A percentile compares a stretch with the other conserved stretches of the same genome.
Evolutionary conservation across 805 yeast genomes (phyloP).

Genomic region (Yarrowia alimentaria): DNA sequence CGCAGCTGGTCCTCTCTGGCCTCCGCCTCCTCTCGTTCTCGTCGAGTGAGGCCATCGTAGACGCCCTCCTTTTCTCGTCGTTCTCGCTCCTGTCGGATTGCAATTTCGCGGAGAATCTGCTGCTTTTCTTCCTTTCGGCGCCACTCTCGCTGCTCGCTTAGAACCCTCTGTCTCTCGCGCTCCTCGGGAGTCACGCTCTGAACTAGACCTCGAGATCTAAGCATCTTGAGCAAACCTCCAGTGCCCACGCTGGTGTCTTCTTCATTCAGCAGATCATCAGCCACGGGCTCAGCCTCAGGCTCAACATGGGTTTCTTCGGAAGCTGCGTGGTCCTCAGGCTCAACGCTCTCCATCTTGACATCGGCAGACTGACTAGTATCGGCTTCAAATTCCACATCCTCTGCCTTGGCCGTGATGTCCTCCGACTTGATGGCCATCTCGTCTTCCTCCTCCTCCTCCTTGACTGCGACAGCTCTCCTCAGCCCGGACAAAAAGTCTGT

Average conservation of each 20-base stretch:
- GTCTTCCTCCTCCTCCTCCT: constrained; percentile 19
- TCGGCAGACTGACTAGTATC: neutral
- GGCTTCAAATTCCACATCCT: constrained; percentile 6
- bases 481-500: constrained; percentile 42
- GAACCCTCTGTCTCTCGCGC: constrained; percentile 31
- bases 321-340: neutral
- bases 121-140: constrained; percentile 32
- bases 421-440: no score
- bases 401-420: no score
- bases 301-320: neutral
- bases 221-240: constrained; percentile 42
- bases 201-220: constrained; percentile 38
- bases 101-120: constrained; percentile 32
- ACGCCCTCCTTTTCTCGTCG: constrained; percentile 18
- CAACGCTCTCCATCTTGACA: neutral
- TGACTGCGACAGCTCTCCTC: constrained; percentile 29
- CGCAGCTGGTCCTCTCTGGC: constrained; percentile 36
- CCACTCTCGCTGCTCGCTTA: constrained; percentile 34
- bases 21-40: constrained; percentile 39
- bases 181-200: constrained; percentile 34
- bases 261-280: constrained; percentile 12
- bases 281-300: neutral
- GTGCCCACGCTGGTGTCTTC: constrained; percentile 6
- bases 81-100: constrained; percentile 33
- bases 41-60: constrained; percentile 36